Evolutionary conservation across 257 asterid species (phyloP).

Genomic region (Lavandula angustifolia): DNA sequence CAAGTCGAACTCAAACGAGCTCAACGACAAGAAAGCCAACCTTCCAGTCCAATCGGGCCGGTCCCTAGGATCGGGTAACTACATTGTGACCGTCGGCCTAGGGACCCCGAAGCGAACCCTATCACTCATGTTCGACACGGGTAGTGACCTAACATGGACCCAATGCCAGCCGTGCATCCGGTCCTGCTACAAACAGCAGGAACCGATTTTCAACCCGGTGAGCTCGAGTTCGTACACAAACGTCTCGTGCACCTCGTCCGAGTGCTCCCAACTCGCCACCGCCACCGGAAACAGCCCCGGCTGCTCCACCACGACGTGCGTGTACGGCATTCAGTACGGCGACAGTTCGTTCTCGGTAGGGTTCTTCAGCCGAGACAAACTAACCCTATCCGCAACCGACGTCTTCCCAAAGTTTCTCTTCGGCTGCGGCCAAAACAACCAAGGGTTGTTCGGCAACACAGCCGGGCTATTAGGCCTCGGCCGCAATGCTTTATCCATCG

Average conservation of each 20-base stretch:
- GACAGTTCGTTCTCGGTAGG: slow-evolving; percentile 64
- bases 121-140: slow-evolving; percentile 70
- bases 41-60: slow-evolving; percentile 56
- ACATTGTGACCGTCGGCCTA: slow-evolving; percentile 60
- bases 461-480: slow-evolving; percentile 83
- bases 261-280: slow-evolving; percentile 47
- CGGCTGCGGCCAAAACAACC: slow-evolving; percentile 80
- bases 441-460: slow-evolving; percentile 56
- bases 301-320: slow-evolving; percentile 49
- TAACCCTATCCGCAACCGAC: slow-evolving; percentile 49
- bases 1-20: background rate
- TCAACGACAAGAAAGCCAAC: slow-evolving; percentile 30
- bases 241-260: slow-evolving; percentile 44
- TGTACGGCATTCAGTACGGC: slow-evolving; percentile 58
- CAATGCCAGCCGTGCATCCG: slow-evolving; percentile 67
- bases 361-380: slow-evolving; percentile 48
- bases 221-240: slow-evolving; percentile 54
- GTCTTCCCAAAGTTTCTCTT: slow-evolving; percentile 49
- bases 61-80: slow-evolving; percentile 58
- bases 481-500: slow-evolving; percentile 48
- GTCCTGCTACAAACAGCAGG: slow-evolving; percentile 58
- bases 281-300: slow-evolving; percentile 48
- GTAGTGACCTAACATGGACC: slow-evolving; percentile 86
- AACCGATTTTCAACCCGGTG: slow-evolving; percentile 59
- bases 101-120: slow-evolving; percentile 57